phyloP scores from a whole-genome alignment of 331 rosid genomes.

The Rhamnella rubrinervis region DNA sequence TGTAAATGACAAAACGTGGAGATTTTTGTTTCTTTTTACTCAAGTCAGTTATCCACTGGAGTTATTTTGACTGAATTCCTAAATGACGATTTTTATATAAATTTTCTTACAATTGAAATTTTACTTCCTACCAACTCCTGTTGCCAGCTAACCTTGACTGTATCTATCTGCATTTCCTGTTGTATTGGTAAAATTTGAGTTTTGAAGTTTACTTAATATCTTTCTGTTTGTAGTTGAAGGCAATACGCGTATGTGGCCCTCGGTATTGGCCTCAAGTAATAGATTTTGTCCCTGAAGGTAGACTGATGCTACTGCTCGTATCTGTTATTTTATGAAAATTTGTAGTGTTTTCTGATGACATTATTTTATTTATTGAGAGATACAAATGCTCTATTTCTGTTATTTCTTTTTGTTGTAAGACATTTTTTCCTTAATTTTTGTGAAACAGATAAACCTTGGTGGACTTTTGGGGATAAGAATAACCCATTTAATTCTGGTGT shows the following conservation, averaged over 20 bases:
- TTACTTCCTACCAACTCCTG: neutral
- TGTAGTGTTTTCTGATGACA: neutral
- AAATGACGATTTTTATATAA: no score
- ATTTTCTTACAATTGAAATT: neutral
- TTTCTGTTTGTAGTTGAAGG: constrained; percentile 69
- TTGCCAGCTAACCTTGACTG: neutral
- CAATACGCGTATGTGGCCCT: constrained; percentile 84
- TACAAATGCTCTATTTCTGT: constrained; percentile 16
- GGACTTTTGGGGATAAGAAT: constrained; percentile 80
- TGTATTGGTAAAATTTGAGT: neutral
- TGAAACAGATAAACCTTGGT: constrained; percentile 87
- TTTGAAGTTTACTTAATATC: constrained; percentile 16
- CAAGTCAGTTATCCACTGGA: no score
- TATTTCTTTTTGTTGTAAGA: constrained; percentile 2
- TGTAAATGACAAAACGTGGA: no score
- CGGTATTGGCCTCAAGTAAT: constrained; percentile 94
- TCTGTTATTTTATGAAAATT: neutral
- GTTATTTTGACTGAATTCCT: no score
- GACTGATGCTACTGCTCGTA: neutral
- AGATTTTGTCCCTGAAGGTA: constrained; percentile 84
- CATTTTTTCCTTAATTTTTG: neutral
- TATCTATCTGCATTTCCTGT: neutral
- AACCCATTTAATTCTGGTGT: constrained; percentile 88
- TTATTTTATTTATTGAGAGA: neutral
- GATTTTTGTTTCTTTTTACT: no score